Percentiles rank a stretch among this genome's conserved stretches.
Evolutionary conservation across 208 protist genomes (phyloP).

Genomic region (Leishmania braziliensis): DNA sequence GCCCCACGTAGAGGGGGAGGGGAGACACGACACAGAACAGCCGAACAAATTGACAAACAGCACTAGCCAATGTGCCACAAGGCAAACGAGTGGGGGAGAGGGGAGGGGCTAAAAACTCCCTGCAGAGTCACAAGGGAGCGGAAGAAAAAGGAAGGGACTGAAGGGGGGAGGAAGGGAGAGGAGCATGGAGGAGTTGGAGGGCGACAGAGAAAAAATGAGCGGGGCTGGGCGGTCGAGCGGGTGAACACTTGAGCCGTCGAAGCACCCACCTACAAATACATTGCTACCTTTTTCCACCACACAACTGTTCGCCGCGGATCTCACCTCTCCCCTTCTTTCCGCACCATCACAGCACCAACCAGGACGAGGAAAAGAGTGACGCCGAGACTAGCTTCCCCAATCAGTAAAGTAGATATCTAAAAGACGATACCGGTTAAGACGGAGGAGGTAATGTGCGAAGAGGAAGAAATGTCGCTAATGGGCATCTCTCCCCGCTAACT

Average conservation of each 20-base stretch:
- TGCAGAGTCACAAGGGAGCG: not conserved
- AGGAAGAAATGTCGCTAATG: not conserved
- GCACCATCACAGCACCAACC: not conserved
- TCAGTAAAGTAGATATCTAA: not conserved
- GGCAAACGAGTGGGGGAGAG: not conserved
- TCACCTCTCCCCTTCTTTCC: not conserved
- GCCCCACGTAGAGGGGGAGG: not conserved
- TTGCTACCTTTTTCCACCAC: not conserved
- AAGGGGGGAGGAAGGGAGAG: conserved; percentile 8
- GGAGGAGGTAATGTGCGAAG: not conserved
- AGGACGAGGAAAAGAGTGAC: not conserved
- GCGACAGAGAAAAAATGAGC: too few relatives aligned
- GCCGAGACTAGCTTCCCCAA: not conserved
- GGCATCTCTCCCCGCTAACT: not conserved
- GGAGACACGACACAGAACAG: not conserved
- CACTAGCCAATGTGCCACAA: not conserved
- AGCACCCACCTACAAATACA: not conserved
- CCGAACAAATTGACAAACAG: not conserved
- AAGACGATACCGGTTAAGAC: conserved; percentile 1
- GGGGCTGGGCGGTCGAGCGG: not conserved
- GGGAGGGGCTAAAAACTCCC: not conserved
- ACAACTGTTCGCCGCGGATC: not conserved
- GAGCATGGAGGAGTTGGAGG: not conserved
- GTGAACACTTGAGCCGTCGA: not conserved
- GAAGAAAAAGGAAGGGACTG: conserved; percentile 16